These are phyloP conservation scores for Avena eriantha DNA, from an alignment of 176 grass and related monocot genomes.

Conservation along the genomic window DNA sequence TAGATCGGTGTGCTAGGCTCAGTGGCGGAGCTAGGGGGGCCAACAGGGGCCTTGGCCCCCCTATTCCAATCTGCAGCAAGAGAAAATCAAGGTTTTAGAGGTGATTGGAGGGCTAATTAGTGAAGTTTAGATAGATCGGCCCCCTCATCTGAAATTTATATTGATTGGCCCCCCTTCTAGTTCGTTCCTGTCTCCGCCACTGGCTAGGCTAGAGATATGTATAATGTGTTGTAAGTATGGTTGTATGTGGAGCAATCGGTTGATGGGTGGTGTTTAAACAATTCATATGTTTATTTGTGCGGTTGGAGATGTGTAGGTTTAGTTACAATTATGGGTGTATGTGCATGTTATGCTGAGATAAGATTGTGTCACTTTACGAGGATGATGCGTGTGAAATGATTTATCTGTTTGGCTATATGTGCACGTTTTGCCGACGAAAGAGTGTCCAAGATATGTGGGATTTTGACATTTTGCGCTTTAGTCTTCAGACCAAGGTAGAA, in stretches of 20 bases:
- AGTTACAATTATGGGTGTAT: not conserved
- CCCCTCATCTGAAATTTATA: too few species aligned
- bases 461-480: not conserved
- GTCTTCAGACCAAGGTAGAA: not conserved
- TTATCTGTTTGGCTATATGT: not conserved
- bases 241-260: not conserved
- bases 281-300: not conserved
- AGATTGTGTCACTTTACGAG: not conserved
- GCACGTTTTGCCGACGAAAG: not conserved
- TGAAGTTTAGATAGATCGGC: too few species aligned
- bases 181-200: too few species aligned
- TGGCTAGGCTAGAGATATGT: not conserved
- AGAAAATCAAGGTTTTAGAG: too few species aligned
- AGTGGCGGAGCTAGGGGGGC: too few species aligned
- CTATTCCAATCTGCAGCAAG: too few species aligned
- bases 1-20: not conserved
- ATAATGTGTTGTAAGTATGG: not conserved
- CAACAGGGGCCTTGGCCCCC: too few species aligned
- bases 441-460: not conserved
- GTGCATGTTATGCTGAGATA: not conserved
- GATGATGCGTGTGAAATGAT: too few species aligned
- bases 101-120: too few species aligned
- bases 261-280: not conserved
- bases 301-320: rapidly evolving
- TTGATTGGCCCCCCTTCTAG: too few species aligned